Percentiles rank a stretch among this genome's conserved stretches.
Conservation (phyloP, 805 yeast species). For the Myxozyma nipponensis region DNA sequence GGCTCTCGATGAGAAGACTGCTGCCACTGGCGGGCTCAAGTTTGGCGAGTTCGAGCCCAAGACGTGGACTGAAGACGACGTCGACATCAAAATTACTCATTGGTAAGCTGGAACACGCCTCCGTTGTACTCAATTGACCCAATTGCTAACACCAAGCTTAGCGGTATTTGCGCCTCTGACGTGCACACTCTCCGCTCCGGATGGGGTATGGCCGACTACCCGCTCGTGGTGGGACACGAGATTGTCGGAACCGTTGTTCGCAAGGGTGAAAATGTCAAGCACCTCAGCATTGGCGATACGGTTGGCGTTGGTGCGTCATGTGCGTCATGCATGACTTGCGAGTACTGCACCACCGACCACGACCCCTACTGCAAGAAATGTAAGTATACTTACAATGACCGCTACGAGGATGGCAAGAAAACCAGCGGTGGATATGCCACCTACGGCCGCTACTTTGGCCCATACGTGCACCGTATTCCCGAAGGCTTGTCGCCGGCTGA, state of each 20-base stretch:
- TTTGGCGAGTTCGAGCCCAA: conserved; percentile 8
- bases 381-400: conserved; percentile 52
- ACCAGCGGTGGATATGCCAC: conserved; percentile 60
- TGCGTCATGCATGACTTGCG: conserved; percentile 57
- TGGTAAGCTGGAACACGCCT: conserved; percentile 1
- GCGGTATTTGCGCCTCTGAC: conserved; percentile 54
- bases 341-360: conserved; percentile 51
- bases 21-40: conserved; percentile 9
- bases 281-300: conserved; percentile 56
- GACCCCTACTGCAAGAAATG: conserved; percentile 52
- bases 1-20: conserved; percentile 3
- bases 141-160: too few relatives aligned
- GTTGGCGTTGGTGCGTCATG: conserved; percentile 77
- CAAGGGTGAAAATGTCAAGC: conserved; percentile 52
- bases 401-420: conserved; percentile 14
- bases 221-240: conserved; percentile 50
- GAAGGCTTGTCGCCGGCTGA: conserved; percentile 46
- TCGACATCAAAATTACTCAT: conserved; percentile 13
- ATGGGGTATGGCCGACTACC: conserved; percentile 44
- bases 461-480: conserved; percentile 61
- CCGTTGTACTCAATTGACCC: not conserved
- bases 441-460: conserved; percentile 53
- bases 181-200: conserved; percentile 49
- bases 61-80: conserved; percentile 12
- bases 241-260: conserved; percentile 34